Percentiles rank a stretch among this genome's conserved stretches.
Evolutionary conservation across 1,139 yeast species (phyloP).

Genomic region (Taphrina pruni): DNA sequence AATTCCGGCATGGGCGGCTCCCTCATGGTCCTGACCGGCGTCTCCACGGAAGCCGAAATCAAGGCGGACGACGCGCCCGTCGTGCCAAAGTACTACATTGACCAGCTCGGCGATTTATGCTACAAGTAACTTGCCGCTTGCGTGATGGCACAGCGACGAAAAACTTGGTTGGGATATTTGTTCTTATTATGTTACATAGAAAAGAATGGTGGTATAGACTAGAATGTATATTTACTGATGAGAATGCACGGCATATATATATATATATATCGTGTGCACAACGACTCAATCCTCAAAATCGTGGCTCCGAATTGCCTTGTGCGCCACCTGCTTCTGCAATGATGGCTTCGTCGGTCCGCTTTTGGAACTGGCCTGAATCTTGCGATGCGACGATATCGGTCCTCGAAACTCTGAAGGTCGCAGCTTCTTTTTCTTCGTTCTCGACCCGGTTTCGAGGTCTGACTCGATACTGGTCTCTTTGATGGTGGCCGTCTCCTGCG

Average conservation of each 20-base stretch:
- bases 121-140: constrained; percentile 51
- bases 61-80: constrained; percentile 56
- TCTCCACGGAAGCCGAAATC: constrained; percentile 73
- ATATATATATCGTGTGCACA: too few species aligned
- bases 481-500: not conserved
- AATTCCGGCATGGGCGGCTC: constrained; percentile 83
- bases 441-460: not conserved
- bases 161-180: too few species aligned
- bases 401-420: constrained; percentile 5
- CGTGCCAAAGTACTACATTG: constrained; percentile 72
- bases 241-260: too few species aligned
- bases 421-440: not conserved
- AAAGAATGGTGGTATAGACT: too few species aligned
- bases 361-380: constrained; percentile 7
- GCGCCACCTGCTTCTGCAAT: not conserved
- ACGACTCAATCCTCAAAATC: constrained; percentile 7
- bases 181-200: too few species aligned
- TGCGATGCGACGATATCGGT: constrained; percentile 4
- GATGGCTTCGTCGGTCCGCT: not conserved
- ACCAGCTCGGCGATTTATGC: constrained; percentile 74
- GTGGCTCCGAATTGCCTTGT: not conserved
- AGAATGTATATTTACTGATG: not conserved
- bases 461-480: not conserved
- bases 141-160: too few species aligned
- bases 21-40: constrained; percentile 85